Evolutionary conservation across 2,329 filamentous ascomycete species (phyloP), one percentile per base, ranked within the genome.

Genomic region (Botrytis paeoniae): DNA sequence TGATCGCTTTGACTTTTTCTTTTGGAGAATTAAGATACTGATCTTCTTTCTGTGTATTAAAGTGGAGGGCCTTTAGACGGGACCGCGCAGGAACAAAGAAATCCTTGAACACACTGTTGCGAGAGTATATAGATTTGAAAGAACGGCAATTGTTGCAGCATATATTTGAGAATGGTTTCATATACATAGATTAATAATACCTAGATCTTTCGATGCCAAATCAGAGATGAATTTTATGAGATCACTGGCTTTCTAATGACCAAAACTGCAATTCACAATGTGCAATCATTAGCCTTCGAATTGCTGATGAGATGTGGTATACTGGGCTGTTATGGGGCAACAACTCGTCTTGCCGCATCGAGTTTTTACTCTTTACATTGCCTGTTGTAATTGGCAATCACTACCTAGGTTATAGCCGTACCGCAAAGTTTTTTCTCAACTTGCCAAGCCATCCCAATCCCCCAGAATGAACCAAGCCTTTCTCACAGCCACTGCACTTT

Each of bases 11-110:
- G 51, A 72, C 22, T 12, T 60, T 68, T 37, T 16, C 14, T 20
- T 32, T n/a, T 18, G 6, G 39, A 32, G 43, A 48, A 37, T 29
- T 48, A n/a, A 66, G 37, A 59, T 48, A 43, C 70, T 72, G 70
- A 72, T 72, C 48, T 60, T 45, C 57, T 29, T 60, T 62, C 16
- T 45, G 39, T 69, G 48, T 69, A 4, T 32, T 43, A 60, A 72
- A 72, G 70, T 61, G 62, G 62, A 20, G 32, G 59, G 22, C 62
- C 61, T 69, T 69, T 72, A 59, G 48, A 48, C 60, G 59, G 51
- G 41, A 35, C 35, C 29, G 4, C 18, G 25, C 48, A 41, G 20
- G 10, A 41, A 22, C 18, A 57, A 69, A 43, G 18, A 9, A 32
- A 7, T 43, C 35, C 3, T 41, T 68, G 37, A 43, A 57, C n/a